Evolutionary conservation across 768 basidiomycete genomes (phyloP).

Genomic region (Mycena venus): DNA sequence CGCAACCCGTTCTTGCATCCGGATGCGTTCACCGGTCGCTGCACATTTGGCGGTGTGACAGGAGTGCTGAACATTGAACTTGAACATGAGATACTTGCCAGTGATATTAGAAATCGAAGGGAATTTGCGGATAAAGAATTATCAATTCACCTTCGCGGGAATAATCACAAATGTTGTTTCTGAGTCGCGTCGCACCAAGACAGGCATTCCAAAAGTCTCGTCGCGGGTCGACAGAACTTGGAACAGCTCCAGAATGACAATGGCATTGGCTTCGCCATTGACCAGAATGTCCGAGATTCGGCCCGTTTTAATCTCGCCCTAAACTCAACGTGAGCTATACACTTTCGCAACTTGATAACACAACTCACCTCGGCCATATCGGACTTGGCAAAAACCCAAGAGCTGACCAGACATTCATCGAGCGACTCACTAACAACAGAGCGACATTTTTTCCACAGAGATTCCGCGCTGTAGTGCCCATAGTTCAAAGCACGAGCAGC

Average conservation of each 20-base stretch:
- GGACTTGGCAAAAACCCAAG: not conserved
- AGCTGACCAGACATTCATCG: not conserved
- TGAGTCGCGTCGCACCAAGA: not conserved
- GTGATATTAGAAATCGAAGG: not conserved
- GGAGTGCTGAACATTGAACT: conserved; percentile 42
- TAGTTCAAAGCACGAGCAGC: not conserved
- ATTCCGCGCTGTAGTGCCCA: not conserved
- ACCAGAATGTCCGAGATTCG: not conserved
- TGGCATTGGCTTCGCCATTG: not conserved
- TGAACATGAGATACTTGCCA: conserved; percentile 22
- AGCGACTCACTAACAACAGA: not conserved
- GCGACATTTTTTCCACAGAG: not conserved
- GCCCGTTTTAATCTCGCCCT: not conserved
- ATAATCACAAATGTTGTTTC: not conserved
- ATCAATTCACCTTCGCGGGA: not conserved
- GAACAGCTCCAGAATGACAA: not conserved
- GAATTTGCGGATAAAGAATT: too few species aligned
- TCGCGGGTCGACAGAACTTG: not conserved
- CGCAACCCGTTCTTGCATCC: conserved; percentile 32
- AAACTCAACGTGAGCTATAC: not conserved
- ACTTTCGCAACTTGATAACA: not conserved
- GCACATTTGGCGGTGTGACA: conserved; percentile 31
- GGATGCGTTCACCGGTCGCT: conserved; percentile 3
- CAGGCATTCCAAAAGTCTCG: not conserved
- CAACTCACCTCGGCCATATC: not conserved